phyloP scores from a whole-genome alignment of 257 asterid species.

The Eucommia ulmoides region DNA sequence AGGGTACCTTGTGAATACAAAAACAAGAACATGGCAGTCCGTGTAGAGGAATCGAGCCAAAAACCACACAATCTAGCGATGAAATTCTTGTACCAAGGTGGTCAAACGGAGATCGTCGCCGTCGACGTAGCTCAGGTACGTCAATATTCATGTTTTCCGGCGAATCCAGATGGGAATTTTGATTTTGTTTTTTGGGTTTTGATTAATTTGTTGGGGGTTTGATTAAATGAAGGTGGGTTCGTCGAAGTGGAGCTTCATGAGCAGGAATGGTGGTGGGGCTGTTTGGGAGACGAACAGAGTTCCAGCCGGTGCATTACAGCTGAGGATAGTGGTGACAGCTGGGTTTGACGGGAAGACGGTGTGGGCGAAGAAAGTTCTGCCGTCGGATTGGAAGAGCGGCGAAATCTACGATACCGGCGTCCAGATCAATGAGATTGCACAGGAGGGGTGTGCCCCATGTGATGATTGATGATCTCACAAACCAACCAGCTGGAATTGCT shows the following conservation, averaged over 20 bases:
- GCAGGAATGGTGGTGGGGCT: slow-evolving; percentile 47
- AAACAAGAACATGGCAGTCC: slow-evolving; percentile 41
- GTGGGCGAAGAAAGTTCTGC: slow-evolving; percentile 63
- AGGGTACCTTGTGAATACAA: slow-evolving; percentile 62
- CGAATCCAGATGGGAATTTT: neutral
- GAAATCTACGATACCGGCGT: slow-evolving; percentile 49
- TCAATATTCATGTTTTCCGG: neutral
- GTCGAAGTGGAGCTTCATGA: slow-evolving; percentile 49
- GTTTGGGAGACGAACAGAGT: slow-evolving; percentile 73
- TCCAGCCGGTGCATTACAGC: slow-evolving; percentile 53
- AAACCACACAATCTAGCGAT: slow-evolving; percentile 53
- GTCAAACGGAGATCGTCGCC: slow-evolving; percentile 62
- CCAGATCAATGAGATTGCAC: slow-evolving; percentile 65
- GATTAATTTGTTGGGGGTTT: neutral
- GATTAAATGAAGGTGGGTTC: slow-evolving; percentile 37
- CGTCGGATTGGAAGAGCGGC: slow-evolving; percentile 46
- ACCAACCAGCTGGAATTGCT: too few species aligned
- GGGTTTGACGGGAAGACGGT: slow-evolving; percentile 73
- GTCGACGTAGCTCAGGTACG: slow-evolving; percentile 57
- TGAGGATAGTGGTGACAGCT: slow-evolving; percentile 58
- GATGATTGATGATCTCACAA: slow-evolving; percentile 31
- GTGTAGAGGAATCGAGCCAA: slow-evolving; percentile 72
- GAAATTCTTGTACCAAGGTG: slow-evolving; percentile 59
- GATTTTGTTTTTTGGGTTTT: neutral
- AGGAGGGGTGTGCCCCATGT: slow-evolving; percentile 57